Conservation (phyloP, 345 rosid genomes). For the Rhodamnia rubescens region DNA sequence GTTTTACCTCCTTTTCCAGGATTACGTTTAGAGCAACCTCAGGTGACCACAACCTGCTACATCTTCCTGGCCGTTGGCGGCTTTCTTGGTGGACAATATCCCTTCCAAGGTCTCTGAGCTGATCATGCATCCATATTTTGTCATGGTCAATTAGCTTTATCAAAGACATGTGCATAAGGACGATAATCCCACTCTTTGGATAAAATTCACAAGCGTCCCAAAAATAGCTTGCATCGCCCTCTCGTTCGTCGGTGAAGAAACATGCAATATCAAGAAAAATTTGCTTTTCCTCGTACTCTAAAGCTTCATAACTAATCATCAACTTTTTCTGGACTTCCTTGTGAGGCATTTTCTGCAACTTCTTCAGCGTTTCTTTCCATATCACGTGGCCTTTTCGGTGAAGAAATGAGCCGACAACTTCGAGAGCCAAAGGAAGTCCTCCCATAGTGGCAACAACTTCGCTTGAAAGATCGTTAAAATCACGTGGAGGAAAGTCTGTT, state of each 20-base stretch:
- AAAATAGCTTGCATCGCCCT: not conserved
- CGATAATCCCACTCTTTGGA: not conserved
- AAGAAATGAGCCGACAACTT: not conserved
- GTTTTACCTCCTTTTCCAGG: not conserved
- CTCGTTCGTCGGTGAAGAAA: not conserved
- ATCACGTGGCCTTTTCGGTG: not conserved
- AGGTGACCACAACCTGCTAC: not conserved
- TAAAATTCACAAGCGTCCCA: constrained; percentile 1
- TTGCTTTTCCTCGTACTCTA: not conserved
- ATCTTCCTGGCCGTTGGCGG: not conserved
- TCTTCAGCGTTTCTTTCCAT: not conserved
- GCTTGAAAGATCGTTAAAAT: not conserved
- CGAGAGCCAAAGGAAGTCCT: not conserved
- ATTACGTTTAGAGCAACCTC: not conserved
- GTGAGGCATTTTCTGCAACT: not conserved
- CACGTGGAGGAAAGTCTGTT: not conserved
- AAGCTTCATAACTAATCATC: not conserved
- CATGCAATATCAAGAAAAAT: not conserved
- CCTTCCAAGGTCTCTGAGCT: not conserved
- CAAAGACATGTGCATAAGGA: not conserved
- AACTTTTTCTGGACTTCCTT: not conserved
- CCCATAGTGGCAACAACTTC: not conserved
- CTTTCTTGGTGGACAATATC: not conserved
- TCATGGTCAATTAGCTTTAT: not conserved
- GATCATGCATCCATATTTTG: not conserved